Percentiles rank a stretch among this genome's conserved stretches.
phyloP scores from a whole-genome alignment of 768 basidiomycete species.

The Psilocybe subaeruginosa region DNA sequence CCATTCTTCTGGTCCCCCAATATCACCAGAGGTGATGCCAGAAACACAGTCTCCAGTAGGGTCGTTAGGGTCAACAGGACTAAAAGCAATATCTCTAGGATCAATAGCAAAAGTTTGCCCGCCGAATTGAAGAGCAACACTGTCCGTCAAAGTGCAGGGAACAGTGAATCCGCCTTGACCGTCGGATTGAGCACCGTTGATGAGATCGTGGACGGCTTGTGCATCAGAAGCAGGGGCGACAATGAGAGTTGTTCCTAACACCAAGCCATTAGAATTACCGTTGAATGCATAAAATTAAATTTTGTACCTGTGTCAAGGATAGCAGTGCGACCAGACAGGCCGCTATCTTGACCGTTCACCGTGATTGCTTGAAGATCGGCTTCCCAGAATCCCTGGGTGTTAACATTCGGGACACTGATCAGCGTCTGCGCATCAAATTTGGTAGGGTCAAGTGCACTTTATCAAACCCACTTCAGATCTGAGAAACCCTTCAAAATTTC shows the following conservation, averaged over 20 bases:
- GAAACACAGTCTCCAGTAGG: slow-evolving; percentile 70
- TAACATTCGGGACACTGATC: slow-evolving; percentile 65
- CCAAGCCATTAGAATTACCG: slow-evolving; percentile 20
- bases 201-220: slow-evolving; percentile 42
- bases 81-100: slow-evolving; percentile 64
- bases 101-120: slow-evolving; percentile 57
- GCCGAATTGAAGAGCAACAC: slow-evolving; percentile 51
- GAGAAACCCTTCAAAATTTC: neutral
- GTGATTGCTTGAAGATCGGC: slow-evolving; percentile 59
- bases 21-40: slow-evolving; percentile 65
- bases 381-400: slow-evolving; percentile 80
- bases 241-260: slow-evolving; percentile 46
- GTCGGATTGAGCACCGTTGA: slow-evolving; percentile 43
- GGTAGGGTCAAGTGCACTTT: slow-evolving; percentile 60
- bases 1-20: slow-evolving; percentile 43
- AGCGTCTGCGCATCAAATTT: slow-evolving; percentile 69
- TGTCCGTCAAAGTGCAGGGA: slow-evolving; percentile 46
- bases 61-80: slow-evolving; percentile 48
- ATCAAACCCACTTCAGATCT: neutral
- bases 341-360: slow-evolving; percentile 56
- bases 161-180: slow-evolving; percentile 54
- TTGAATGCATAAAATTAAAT: neutral
- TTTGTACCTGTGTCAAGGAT: slow-evolving; percentile 61
- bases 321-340: slow-evolving; percentile 65
- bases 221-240: slow-evolving; percentile 45